Base-by-base conservation (phyloP, 208 protist species). In the Wallacemonas rigidus region DNA sequence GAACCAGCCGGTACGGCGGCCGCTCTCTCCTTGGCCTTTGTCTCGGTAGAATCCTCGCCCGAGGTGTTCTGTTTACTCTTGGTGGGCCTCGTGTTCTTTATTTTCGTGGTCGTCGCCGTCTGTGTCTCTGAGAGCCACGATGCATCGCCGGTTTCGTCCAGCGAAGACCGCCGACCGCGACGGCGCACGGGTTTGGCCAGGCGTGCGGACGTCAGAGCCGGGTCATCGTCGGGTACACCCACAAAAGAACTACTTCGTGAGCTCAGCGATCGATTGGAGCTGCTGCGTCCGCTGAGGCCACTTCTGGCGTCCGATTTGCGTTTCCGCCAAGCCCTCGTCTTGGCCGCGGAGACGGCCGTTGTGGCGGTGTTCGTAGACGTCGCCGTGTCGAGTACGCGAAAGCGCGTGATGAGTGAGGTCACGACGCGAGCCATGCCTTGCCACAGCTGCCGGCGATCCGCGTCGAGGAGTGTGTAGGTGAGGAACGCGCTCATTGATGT, bases 391-490 rank as follows among this genome's bases (percentile, higher is more conserved):
- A 96, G 77, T 17, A 94, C 75, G 55, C 80, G 81, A 45, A 93
- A 80, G 4, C 89, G 87, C 40, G 85, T 85, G 26, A 91, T 69
- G 9, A 96, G 74, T 26, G 86, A 91, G 17, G 81, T 85, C 14
- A 96, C 71, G 35, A 96, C 68, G 54, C 87, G 85, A 11, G 84
- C 82, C 71, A 95, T 47, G 15, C 79, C 81, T 4, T 83, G 58
- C 88, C 87, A 93, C 72, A 81, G 72, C 74, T 82, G 82, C 44
- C 82, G 74, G 17, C 74, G 76, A 44, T 79, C 77, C 39, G 36
- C 65, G 60, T 92, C 86, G 35, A 80, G 57, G 15, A 86, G 60
- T 9, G 68, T 72, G 67, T 74, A 76, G 44, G 72, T 65, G n/a
- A 90, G 68, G 51, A 90, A 84, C 35, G 63, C 53, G 50, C 60